Evolutionary conservation across 2,329 filamentous ascomycete species (phyloP).

Genomic region (Colletotrichum aenigma): DNA sequence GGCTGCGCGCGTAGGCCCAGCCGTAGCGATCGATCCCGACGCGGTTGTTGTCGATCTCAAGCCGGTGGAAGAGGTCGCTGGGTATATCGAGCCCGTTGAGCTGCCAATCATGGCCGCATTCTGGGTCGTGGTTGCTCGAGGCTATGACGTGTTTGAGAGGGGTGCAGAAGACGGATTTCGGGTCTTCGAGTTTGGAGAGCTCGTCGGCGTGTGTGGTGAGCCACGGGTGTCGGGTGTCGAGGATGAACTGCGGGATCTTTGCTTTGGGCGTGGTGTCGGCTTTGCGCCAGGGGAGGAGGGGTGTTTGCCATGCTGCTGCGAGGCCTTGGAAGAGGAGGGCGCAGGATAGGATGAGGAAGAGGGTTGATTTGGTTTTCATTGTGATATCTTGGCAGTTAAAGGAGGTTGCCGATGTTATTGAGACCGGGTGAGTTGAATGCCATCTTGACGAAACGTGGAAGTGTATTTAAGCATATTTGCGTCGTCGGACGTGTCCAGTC

Average conservation of each 20-base stretch:
- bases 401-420: not conserved
- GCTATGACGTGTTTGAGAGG: not conserved
- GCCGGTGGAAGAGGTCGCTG: not conserved
- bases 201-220: not conserved
- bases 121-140: not conserved
- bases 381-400: not conserved
- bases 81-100: not conserved
- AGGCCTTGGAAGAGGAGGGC: not conserved
- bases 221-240: not conserved
- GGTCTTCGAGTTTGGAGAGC: not conserved
- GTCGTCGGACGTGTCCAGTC: not conserved
- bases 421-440: accelerated
- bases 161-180: not conserved
- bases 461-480: not conserved
- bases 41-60: not conserved
- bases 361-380: not conserved
- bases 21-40: not conserved
- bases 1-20: not conserved
- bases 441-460: not conserved
- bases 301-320: not conserved
- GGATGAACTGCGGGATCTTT: not conserved
- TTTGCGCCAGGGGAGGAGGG: not conserved
- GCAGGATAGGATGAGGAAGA: not conserved
- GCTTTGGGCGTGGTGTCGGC: not conserved
- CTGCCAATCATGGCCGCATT: not conserved